Evolutionary conservation across 768 basidiomycete species (phyloP).

Genomic region (Imleria badia): DNA sequence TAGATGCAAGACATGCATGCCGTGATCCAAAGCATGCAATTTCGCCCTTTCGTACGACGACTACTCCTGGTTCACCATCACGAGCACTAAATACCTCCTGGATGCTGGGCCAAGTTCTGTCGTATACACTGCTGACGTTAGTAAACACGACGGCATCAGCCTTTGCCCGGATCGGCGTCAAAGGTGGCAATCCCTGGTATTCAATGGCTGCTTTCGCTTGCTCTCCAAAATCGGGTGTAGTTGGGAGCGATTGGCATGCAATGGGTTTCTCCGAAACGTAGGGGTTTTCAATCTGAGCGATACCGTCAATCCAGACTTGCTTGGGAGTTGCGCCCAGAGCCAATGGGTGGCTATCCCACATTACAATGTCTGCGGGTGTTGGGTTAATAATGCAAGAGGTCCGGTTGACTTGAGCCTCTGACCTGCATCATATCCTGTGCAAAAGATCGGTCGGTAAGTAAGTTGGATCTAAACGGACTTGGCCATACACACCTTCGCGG

Average conservation of each 20-base stretch:
- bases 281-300: constrained; percentile 59
- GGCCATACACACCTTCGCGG: constrained; percentile 42
- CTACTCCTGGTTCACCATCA: constrained; percentile 34
- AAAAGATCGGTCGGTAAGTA: not conserved
- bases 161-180: constrained; percentile 42
- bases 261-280: constrained; percentile 52
- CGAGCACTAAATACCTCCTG: constrained; percentile 20
- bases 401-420: constrained; percentile 1
- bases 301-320: constrained; percentile 86
- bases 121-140: constrained; percentile 57
- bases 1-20: constrained; percentile 23
- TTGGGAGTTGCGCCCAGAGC: constrained; percentile 73
- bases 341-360: constrained; percentile 80
- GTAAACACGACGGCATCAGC: constrained; percentile 55
- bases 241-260: constrained; percentile 49
- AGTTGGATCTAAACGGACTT: not conserved
- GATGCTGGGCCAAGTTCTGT: constrained; percentile 31
- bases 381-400: not conserved
- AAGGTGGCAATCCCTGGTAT: constrained; percentile 72
- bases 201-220: constrained; percentile 58
- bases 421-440: constrained; percentile 70
- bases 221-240: constrained; percentile 61
- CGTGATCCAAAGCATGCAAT: constrained; percentile 50
- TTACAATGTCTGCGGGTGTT: constrained; percentile 53
- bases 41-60: constrained; percentile 52